Conservation (phyloP, 148 eudicot species). For the Dysphania ambrosioides region DNA sequence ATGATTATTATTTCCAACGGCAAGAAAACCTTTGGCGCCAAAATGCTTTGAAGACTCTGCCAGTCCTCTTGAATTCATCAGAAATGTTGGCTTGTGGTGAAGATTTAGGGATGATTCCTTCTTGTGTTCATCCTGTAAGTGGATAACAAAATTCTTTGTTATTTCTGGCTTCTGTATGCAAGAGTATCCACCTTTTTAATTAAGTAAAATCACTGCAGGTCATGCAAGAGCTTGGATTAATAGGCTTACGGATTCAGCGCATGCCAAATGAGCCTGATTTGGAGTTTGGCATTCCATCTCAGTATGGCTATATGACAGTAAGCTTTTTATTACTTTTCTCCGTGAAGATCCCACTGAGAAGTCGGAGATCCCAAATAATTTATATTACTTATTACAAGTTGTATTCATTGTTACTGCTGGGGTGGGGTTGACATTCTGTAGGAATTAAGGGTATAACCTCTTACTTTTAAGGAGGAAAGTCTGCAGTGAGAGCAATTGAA, state of each 20-base stretch:
- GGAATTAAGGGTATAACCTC: neutral
- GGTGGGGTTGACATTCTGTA: neutral
- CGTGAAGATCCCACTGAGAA: neutral
- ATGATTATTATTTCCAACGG: constrained; percentile 94
- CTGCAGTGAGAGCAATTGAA: neutral
- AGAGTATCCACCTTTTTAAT: constrained; percentile 1
- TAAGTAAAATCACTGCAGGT: constrained; percentile 46
- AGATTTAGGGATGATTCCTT: constrained; percentile 92
- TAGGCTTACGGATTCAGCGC: constrained; percentile 96
- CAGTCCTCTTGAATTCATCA: constrained; percentile 85
- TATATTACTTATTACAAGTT: neutral
- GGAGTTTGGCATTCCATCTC: constrained; percentile 95
- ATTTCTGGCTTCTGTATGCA: neutral
- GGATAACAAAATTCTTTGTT: neutral
- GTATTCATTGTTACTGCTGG: neutral
- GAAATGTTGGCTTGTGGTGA: constrained; percentile 98
- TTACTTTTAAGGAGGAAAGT: neutral
- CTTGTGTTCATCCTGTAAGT: constrained; percentile 96
- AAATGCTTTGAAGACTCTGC: constrained; percentile 93
- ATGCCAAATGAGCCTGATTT: constrained; percentile 84
- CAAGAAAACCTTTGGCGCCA: constrained; percentile 92
- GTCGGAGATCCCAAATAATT: neutral
- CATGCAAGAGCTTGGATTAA: constrained; percentile 90
- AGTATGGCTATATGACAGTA: constrained; percentile 90
- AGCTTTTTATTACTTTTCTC: constrained; percentile 10